These are phyloP conservation scores for Apiotrichum sp. DNA, from an alignment of 1,284 basidiomycete species.

Conservation along the genomic window DNA sequence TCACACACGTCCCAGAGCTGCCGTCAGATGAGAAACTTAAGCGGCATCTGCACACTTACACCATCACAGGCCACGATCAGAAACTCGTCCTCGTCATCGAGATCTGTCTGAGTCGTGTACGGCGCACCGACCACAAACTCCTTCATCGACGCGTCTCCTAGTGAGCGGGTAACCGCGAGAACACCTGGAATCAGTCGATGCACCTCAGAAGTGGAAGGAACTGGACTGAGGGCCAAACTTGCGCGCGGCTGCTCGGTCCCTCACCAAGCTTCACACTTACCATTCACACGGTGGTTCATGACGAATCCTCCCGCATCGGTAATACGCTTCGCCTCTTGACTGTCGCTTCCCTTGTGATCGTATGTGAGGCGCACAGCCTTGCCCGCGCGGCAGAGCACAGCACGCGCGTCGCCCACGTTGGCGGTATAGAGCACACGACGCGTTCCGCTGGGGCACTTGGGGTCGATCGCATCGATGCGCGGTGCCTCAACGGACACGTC, in stretches of 20 bases:
- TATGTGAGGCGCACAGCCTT: constrained; percentile 91
- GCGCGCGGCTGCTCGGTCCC: no score
- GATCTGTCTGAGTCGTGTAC: constrained; percentile 92
- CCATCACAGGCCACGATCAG: constrained; percentile 96
- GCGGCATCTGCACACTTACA: constrained; percentile 53
- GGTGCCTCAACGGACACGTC: constrained; percentile 30
- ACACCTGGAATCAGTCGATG: constrained; percentile 53
- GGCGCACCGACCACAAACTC: constrained; percentile 98
- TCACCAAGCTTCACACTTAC: constrained; percentile 32
- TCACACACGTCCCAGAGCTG: constrained; percentile 95
- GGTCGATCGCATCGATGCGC: constrained; percentile 43
- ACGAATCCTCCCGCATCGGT: constrained; percentile 97
- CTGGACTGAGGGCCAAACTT: no score
- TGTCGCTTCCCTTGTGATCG: constrained; percentile 97
- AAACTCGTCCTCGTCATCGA: constrained; percentile 88
- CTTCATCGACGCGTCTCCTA: constrained; percentile 98
- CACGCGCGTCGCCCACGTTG: constrained; percentile 70
- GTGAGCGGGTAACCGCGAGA: constrained; percentile 87
- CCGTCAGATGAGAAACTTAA: neutral
- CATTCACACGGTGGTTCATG: constrained; percentile 96
- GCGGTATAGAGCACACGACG: constrained; percentile 87
- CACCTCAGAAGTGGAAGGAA: no score
- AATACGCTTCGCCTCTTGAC: constrained; percentile 94
- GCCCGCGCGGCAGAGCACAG: constrained; percentile 60
- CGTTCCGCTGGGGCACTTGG: constrained; percentile 31